phyloP scores from a whole-genome alignment of 305 asterid species.

The Petunia hybrid region DNA sequence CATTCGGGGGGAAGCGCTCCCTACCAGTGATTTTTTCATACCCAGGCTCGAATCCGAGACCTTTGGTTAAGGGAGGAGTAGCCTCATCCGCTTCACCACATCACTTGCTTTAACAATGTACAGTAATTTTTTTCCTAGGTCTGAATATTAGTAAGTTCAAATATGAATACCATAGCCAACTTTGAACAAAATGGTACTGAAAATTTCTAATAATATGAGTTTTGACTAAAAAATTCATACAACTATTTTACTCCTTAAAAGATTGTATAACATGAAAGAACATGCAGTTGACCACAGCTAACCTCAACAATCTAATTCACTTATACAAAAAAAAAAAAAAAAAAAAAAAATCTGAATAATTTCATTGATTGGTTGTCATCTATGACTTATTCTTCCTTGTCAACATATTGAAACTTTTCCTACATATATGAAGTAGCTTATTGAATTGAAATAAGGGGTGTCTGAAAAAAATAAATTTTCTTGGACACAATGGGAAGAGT shows the following conservation, averaged over 20 bases:
- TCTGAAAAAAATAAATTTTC: too few relatives aligned
- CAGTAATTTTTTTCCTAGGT: too few relatives aligned
- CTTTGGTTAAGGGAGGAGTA: too few relatives aligned
- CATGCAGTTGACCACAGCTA: neutral
- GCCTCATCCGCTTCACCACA: too few relatives aligned
- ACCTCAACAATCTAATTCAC: neutral
- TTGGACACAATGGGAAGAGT: constrained; percentile 39
- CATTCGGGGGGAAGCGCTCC: too few relatives aligned
- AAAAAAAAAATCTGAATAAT: too few relatives aligned
- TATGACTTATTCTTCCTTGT: neutral
- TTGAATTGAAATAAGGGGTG: neutral
- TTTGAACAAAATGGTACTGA: neutral
- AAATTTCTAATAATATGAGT: neutral
- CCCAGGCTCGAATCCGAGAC: too few relatives aligned
- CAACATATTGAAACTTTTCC: neutral
- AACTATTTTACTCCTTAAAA: neutral
- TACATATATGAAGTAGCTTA: neutral
- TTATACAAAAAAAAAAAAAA: too few relatives aligned
- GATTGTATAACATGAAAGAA: neutral
- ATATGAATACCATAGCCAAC: neutral
- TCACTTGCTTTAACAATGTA: too few relatives aligned
- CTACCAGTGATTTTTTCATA: too few relatives aligned
- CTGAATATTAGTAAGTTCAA: too few relatives aligned
- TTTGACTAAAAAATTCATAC: neutral
- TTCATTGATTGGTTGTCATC: neutral